Conservation (phyloP, 2,329 filamentous ascomycete genomes). For the Esteya vermicola region DNA sequence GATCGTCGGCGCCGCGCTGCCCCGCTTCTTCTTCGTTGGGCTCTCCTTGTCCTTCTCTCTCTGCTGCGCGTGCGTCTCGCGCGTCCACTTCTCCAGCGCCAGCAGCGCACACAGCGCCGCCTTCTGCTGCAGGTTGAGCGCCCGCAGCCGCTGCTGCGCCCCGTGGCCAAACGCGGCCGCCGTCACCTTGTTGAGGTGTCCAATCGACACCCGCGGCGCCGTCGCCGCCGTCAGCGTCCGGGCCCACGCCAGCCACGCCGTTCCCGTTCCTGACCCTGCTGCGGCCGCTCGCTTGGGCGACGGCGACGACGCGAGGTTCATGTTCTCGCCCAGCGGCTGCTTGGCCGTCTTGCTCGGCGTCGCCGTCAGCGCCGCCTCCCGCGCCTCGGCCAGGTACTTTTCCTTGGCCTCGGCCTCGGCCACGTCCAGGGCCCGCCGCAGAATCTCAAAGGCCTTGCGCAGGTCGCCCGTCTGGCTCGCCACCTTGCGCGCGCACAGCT, state of each 20-base stretch:
- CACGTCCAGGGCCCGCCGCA: conserved; percentile 75
- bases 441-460: conserved; percentile 90
- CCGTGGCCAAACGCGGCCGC: conserved; percentile 83
- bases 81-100: conserved; percentile 67
- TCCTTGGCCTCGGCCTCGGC: conserved; percentile 72
- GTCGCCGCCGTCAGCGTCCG: conserved; percentile 55
- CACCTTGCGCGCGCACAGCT: conserved; percentile 88
- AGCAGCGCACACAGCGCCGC: conserved; percentile 81
- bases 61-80: conserved; percentile 27
- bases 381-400: conserved; percentile 50
- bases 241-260: conserved; percentile 33
- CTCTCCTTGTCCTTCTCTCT: no score
- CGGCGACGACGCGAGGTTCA: conserved; percentile 48
- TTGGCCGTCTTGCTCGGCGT: conserved; percentile 44
- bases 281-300: background rate
- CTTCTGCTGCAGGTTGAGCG: conserved; percentile 91
- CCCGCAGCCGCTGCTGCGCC: conserved; percentile 67
- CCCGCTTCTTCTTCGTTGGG: background rate
- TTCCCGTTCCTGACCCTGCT: conserved; percentile 9
- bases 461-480: conserved; percentile 88
- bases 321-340: conserved; percentile 60
- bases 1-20: conserved; percentile 54
- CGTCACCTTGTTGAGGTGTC: conserved; percentile 84
- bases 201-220: conserved; percentile 78
- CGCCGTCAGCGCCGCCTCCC: background rate